Conservation (phyloP, 805 yeast genomes). For the Candida lessepsii region DNA sequence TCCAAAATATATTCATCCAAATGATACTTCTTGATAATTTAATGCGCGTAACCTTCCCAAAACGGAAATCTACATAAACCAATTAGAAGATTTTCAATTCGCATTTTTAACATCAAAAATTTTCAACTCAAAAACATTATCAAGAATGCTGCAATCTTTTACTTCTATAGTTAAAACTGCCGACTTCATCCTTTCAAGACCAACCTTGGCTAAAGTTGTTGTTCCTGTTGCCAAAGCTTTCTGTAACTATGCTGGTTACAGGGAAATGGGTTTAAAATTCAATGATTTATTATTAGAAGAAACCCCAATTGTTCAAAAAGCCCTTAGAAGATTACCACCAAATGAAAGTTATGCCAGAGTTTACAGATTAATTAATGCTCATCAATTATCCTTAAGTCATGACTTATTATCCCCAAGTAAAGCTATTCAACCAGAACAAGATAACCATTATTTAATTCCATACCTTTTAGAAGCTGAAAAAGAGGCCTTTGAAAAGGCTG, state of each 20-base stretch:
- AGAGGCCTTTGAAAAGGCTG: conserved; percentile 83
- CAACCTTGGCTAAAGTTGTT: conserved; percentile 70
- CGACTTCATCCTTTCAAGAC: conserved; percentile 78
- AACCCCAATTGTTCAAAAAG: conserved; percentile 80
- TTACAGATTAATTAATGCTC: conserved; percentile 89
- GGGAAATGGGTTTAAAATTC: conserved; percentile 86
- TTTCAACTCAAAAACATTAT: conserved; percentile 6
- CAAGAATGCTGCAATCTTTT: conserved; percentile 47
- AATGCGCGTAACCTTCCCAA: conserved; percentile 3
- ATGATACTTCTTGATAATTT: too few species aligned
- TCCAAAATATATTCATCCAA: too few species aligned
- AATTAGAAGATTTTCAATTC: conserved; percentile 21
- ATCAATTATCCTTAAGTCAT: conserved; percentile 81
- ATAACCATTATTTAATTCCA: conserved; percentile 79
- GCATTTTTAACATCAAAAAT: conserved; percentile 15
- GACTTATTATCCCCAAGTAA: conserved; percentile 80
- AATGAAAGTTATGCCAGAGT: conserved; percentile 86
- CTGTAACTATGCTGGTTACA: conserved; percentile 80
- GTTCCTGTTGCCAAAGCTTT: conserved; percentile 80
- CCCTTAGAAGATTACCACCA: conserved; percentile 81
- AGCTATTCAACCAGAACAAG: conserved; percentile 77
- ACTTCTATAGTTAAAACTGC: conserved; percentile 72
- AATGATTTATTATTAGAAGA: conserved; percentile 90
- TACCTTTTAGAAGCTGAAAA: conserved; percentile 92
- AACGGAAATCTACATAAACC: conserved; percentile 17